Conservation (phyloP, 1,139 yeast genomes). For the Geotrichum histeridarum region DNA sequence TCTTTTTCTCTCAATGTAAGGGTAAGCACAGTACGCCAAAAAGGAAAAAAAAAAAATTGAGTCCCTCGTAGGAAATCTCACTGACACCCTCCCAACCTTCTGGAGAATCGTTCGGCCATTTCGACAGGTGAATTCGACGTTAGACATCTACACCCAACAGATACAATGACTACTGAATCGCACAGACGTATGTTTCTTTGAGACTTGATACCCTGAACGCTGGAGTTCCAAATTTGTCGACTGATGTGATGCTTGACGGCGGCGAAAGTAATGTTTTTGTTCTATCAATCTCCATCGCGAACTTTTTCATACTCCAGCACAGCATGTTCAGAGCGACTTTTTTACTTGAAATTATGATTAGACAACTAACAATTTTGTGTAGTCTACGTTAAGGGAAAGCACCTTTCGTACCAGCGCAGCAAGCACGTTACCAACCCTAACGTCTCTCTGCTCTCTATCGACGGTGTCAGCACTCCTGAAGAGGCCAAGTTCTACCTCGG, state of each 20-base stretch:
- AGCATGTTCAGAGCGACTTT: neutral
- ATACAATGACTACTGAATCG: conserved; percentile 20
- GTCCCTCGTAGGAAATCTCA: conserved; percentile 11
- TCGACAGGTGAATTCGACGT: conserved; percentile 20
- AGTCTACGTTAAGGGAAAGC: conserved; percentile 99
- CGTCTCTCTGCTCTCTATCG: conserved; percentile 92
- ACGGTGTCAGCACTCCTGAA: conserved; percentile 85
- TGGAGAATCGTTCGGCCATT: conserved; percentile 14
- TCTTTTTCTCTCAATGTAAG: neutral
- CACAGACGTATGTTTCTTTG: conserved; percentile 18
- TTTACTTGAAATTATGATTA: too few species aligned
- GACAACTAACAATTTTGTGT: conserved; percentile 21
- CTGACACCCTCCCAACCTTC: conserved; percentile 9
- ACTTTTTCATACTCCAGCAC: neutral
- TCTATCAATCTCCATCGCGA: neutral
- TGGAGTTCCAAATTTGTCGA: too few species aligned
- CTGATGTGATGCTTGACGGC: too few species aligned
- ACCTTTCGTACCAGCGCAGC: conserved; percentile 99
- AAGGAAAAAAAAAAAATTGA: conserved; percentile 6
- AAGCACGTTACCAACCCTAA: conserved; percentile 97
- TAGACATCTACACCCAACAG: conserved; percentile 20
- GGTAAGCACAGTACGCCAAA: neutral
- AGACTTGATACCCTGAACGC: too few species aligned
- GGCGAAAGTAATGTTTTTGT: neutral
- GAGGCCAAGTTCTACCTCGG: conserved; percentile 99